phyloP scores from a whole-genome alignment of 257 asterid genomes.

The Solanum chiquidenum region DNA sequence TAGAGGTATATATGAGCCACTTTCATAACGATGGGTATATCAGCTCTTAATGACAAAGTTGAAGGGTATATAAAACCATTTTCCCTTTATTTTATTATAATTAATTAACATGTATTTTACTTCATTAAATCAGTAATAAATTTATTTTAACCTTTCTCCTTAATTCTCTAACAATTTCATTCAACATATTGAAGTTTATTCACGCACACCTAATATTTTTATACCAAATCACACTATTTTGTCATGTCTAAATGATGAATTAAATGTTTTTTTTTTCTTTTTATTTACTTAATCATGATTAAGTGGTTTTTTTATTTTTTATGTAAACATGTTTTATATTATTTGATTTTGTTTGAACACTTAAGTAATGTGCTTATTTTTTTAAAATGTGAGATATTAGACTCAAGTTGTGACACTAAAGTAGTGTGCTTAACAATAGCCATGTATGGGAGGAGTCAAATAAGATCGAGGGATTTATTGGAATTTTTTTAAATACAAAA shows the following conservation, averaged over 20 bases:
- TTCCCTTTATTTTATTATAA: too few species aligned
- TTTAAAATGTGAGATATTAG: neutral
- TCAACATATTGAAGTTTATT: neutral
- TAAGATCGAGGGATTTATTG: too few species aligned
- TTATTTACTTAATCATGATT: neutral
- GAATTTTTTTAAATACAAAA: too few species aligned
- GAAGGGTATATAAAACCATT: too few species aligned
- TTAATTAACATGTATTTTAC: neutral
- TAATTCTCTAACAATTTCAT: neutral
- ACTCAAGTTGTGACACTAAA: neutral
- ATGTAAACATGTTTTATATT: neutral
- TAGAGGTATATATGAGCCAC: too few species aligned
- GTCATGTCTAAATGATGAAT: neutral
- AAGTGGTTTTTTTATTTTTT: neutral
- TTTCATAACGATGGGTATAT: too few species aligned
- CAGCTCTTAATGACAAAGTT: too few species aligned
- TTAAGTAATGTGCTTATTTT: neutral
- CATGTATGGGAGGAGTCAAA: too few species aligned
- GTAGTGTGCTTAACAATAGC: neutral
- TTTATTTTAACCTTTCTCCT: neutral
- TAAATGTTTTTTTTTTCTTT: neutral
- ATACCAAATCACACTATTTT: neutral
- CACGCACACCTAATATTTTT: neutral
- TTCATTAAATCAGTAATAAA: too few species aligned
- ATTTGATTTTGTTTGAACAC: neutral